Base-by-base conservation (phyloP, 805 yeast genomes). In the Saturnispora silvae region DNA sequence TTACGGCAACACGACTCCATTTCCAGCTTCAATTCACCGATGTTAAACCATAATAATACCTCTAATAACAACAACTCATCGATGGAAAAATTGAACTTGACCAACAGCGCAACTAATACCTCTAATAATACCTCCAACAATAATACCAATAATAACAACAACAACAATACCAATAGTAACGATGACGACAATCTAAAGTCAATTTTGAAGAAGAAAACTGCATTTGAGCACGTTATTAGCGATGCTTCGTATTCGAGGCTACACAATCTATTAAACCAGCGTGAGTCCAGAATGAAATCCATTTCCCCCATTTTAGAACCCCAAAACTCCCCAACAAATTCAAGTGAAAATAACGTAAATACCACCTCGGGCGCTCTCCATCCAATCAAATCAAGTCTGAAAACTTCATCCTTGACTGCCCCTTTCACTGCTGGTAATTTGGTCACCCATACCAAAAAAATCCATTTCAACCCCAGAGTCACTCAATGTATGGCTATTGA, bases 391-490 rank as follows among this genome's bases (percentile, higher is more conserved):
- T 44, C 47, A 9, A 37, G 41, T 16, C 34, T 44, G 8, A 44
- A 44, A 33, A 42, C 35, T 24, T 41, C 47, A 10, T 25, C 20
- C 4, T 5, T 18, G 2, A 23, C 15, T 32, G 20, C 38, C 8
- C 29, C 33, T 17, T 19, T 17, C 14, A 18, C 5, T 29, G 20
- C 20, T 5, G 5, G 23, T 18, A 29, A 19, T 19, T 9, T 10
- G 19, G 23, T 25, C n/a, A 25, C 10, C 5, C 28, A 25, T 11
- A 67, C 62, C 46, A 72, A 94, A 43, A 94, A 73, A 48, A 87
- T 92, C 43, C 97, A 87, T 59, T 92, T 92, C 61, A 92, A 81
- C 56, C 94, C 85, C 54, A 75, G 86, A 37, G 99, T 92, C 23
- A 87, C 85, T 56, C 99, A 92, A 58, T 92, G 98, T 58, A 77